A percentile compares a stretch with the other conserved stretches of the same genome.
phyloP scores from a whole-genome alignment of 1,284 basidiomycete genomes.

The Fomitopsis palustris region DNA sequence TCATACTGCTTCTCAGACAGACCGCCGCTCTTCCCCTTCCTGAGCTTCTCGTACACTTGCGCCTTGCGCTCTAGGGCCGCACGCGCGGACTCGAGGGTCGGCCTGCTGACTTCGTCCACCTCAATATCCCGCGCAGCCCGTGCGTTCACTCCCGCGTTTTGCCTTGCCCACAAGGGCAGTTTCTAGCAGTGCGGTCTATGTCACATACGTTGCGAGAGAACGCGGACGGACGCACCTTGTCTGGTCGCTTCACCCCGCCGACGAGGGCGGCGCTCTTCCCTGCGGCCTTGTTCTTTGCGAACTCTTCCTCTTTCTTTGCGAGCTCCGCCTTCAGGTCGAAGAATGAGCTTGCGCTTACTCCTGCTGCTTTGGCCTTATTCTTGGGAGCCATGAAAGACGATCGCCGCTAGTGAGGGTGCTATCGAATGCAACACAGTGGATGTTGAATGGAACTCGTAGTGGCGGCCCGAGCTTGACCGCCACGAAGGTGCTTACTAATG shows the following conservation, averaged over 20 bases:
- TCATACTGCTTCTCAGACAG: constrained; percentile 76
- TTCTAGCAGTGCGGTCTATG: constrained; percentile 42
- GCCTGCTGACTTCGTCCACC: constrained; percentile 58
- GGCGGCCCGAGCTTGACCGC: too few relatives aligned
- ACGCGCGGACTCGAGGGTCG: constrained; percentile 67
- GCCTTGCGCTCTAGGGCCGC: constrained; percentile 77
- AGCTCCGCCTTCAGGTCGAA: constrained; percentile 75
- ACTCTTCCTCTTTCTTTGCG: constrained; percentile 61
- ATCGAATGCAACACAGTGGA: too few relatives aligned
- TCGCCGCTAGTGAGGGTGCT: too few relatives aligned
- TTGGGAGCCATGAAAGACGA: constrained; percentile 24
- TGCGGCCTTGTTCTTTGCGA: constrained; percentile 53
- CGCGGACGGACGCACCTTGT: constrained; percentile 48
- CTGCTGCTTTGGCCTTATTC: constrained; percentile 60
- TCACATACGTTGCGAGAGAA: not conserved
- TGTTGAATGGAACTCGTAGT: too few relatives aligned
- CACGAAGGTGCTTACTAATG: too few relatives aligned
- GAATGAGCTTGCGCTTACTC: constrained; percentile 68
- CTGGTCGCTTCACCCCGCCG: constrained; percentile 56
- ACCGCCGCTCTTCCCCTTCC: constrained; percentile 78
- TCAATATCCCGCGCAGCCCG: constrained; percentile 65
- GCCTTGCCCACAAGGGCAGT: constrained; percentile 64
- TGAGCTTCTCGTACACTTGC: constrained; percentile 77
- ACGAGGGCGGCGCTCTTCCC: constrained; percentile 48
- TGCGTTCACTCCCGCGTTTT: constrained; percentile 66